Evolutionary conservation across 2,329 filamentous ascomycete species (phyloP), one percentile per base, ranked within the genome.

Genomic region (Pseudogymnoascus sp.): DNA sequence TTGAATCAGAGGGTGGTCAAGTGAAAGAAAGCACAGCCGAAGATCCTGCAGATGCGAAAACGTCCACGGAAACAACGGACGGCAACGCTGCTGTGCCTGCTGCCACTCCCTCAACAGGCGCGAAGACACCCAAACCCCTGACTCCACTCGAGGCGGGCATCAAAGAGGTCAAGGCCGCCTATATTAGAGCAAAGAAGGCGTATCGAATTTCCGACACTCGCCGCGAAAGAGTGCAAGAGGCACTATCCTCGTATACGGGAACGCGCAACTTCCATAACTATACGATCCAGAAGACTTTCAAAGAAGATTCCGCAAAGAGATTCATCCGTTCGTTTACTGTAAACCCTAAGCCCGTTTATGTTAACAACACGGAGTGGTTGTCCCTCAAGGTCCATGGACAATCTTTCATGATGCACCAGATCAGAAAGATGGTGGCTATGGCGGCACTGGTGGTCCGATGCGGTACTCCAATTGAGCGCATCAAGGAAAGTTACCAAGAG

Each of bases 361-460:
- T 96, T 74, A 85, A 90, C 73, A 86, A 93, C 70, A 97, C 91
- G 1, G 89, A 99, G 77, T 99, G 94, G 94, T 80, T 99, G 4
- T 94, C 89, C 43, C 80, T 97, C 66, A 96, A 96, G 73, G 92
- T 99, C 22, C 94, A 99, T 74, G 94, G 94, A 0, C 94, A 99
- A 75, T 93, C 88, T 70, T 99, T 99, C 81, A 99, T 99, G 94
- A 99, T 99, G 94, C 94, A 99, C 75, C 94, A 99, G 77, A 99
- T 99, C 74, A 88, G 94, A 70, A 99, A 97, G 76, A 97, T 99
- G 94, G 90, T 99, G 14, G 91, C 90, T 61, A 91, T 99, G 88
- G 90, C 86, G 7, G 85, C 90, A 34, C 79, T 99, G 63, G 79
- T 93, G 5, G 88, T 95, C 6, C 87, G 94, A 37, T 95, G 89